Percentiles rank a stretch among this genome's conserved stretches.
These are phyloP conservation scores for Knufia fluminis DNA, from an alignment of 2,329 filamentous ascomycete genomes.

Conservation along the genomic window DNA sequence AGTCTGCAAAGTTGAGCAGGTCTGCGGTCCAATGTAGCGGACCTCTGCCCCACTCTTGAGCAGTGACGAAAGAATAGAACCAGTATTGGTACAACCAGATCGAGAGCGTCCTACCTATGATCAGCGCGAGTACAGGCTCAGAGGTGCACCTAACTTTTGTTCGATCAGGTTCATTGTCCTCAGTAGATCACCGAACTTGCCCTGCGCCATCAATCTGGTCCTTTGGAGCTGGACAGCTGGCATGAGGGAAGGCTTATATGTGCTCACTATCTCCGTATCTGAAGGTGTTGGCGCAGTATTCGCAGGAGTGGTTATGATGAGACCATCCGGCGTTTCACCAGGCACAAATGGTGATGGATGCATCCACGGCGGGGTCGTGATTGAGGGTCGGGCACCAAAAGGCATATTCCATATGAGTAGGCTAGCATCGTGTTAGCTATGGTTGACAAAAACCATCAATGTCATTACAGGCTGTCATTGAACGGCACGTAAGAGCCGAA, in stretches of 20 bases:
- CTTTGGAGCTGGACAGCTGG: background rate
- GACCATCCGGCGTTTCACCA: background rate
- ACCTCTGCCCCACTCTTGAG: slow-evolving; percentile 14
- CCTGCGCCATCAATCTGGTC: background rate
- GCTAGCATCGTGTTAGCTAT: background rate
- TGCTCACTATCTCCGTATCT: background rate
- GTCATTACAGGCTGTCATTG: background rate
- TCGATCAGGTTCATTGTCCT: background rate
- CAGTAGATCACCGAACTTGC: background rate
- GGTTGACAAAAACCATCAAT: background rate
- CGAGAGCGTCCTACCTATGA: slow-evolving; percentile 2
- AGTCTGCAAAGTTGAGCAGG: background rate
- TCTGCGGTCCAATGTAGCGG: slow-evolving; percentile 10
- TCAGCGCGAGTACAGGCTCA: background rate
- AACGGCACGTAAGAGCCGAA: slow-evolving; percentile 4
- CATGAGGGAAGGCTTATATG: background rate
- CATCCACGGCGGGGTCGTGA: background rate
- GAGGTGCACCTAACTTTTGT: background rate
- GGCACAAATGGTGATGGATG: background rate
- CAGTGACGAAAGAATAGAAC: slow-evolving; percentile 12
- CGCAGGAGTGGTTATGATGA: background rate
- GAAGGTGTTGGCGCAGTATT: background rate
- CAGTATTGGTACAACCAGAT: slow-evolving; percentile 15
- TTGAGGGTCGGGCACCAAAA: background rate
- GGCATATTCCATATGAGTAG: slow-evolving; percentile 1